These are phyloP conservation scores for Boletellus sp. DNA, from an alignment of 768 basidiomycete genomes.

Conservation along the genomic window DNA sequence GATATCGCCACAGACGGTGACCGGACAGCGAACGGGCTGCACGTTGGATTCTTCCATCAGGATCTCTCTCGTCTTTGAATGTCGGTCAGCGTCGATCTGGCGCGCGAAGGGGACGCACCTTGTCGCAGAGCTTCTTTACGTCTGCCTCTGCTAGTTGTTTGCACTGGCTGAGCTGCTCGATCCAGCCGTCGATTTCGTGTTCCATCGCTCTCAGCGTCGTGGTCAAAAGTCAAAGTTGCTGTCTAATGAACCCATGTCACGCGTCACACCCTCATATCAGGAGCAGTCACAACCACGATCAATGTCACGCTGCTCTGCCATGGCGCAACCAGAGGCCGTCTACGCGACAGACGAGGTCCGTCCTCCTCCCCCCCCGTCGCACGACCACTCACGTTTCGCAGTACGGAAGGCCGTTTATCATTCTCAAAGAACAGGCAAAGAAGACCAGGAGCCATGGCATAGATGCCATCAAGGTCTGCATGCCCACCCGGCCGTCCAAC, in stretches of 20 bases:
- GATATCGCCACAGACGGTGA: slow-evolving; percentile 99
- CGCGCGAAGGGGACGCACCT: slow-evolving; percentile 48
- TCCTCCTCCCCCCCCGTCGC: neutral
- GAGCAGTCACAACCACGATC: slow-evolving; percentile 22
- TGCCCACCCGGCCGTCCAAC: neutral
- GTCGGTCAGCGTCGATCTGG: slow-evolving; percentile 17
- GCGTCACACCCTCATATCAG: slow-evolving; percentile 26
- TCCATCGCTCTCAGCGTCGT: slow-evolving; percentile 35
- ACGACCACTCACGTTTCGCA: slow-evolving; percentile 29
- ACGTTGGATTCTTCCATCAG: slow-evolving; percentile 99
- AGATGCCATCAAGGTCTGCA: slow-evolving; percentile 88
- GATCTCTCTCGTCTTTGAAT: slow-evolving; percentile 86
- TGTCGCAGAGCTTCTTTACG: slow-evolving; percentile 98
- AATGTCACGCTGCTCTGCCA: slow-evolving; percentile 24
- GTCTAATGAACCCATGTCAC: slow-evolving; percentile 22
- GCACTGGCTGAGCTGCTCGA: slow-evolving; percentile 93
- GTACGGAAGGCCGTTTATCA: slow-evolving; percentile 98
- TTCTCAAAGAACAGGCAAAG: slow-evolving; percentile 88
- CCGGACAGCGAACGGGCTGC: slow-evolving; percentile 96
- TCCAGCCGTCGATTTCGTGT: slow-evolving; percentile 92
- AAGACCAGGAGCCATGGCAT: slow-evolving; percentile 90
- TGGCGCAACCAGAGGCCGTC: slow-evolving; percentile 58
- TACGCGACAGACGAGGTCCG: slow-evolving; percentile 84
- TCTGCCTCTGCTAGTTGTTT: slow-evolving; percentile 94
- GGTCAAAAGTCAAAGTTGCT: slow-evolving; percentile 22